phyloP scores from a whole-genome alignment of 805 yeast genomes.

The Saccharomycopsis vini region DNA sequence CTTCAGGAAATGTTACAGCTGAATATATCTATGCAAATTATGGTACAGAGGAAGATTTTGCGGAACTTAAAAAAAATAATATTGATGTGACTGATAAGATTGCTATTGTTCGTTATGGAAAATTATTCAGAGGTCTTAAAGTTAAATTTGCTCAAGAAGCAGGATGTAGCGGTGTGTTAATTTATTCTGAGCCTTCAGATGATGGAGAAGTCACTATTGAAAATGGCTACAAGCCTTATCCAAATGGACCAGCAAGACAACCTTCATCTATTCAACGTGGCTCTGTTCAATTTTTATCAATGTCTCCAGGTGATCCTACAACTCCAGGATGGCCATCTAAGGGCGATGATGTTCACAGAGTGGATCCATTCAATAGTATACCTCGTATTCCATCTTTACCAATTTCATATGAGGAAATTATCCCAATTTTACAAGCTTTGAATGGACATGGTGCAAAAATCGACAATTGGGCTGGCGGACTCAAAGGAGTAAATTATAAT shows the following conservation, averaged over 20 bases:
- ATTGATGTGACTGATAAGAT: conserved; percentile 46
- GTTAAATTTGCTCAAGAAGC: conserved; percentile 50
- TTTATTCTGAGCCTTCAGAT: conserved; percentile 51
- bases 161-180: conserved; percentile 56
- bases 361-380: conserved; percentile 33
- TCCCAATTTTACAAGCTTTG: conserved; percentile 32
- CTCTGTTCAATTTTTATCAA: conserved; percentile 47
- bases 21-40: conserved; percentile 52
- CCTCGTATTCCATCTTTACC: conserved; percentile 51
- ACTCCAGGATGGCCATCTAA: conserved; percentile 63
- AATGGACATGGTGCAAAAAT: conserved; percentile 31
- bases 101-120: conserved; percentile 41
- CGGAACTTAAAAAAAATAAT: conserved; percentile 24
- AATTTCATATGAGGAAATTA: conserved; percentile 34
- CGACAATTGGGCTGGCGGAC: conserved; percentile 32
- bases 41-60: conserved; percentile 50
- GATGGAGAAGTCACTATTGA: conserved; percentile 46
- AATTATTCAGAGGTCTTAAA: conserved; percentile 44
- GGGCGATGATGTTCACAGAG: conserved; percentile 28
- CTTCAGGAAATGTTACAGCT: conserved; percentile 51
- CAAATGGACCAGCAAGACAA: conserved; percentile 59
- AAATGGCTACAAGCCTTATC: conserved; percentile 50
- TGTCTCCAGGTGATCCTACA: conserved; percentile 69
- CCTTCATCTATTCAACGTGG: conserved; percentile 54
- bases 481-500: conserved; percentile 34